These are phyloP conservation scores for Spergularia marina DNA, from an alignment of 148 eudicot genomes.

Conservation along the genomic window DNA sequence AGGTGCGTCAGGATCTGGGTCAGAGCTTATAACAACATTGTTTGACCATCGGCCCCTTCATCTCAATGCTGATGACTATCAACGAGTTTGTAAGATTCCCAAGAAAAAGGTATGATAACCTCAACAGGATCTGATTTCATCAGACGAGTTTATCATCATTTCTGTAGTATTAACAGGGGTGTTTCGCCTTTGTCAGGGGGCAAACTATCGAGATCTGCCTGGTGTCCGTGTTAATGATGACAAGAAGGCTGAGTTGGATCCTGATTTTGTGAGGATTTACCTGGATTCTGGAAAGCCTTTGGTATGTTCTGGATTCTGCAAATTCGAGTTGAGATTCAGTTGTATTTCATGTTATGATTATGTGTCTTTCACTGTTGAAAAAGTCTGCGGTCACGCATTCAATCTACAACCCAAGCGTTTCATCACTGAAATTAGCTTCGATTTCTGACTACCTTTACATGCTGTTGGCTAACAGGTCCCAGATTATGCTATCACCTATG, in stretches of 20 bases:
- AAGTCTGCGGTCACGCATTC: no score
- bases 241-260: conserved; percentile 68
- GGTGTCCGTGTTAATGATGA: conserved; percentile 60
- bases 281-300: conserved; percentile 69
- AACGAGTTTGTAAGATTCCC: conserved; percentile 64
- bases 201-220: conserved; percentile 64
- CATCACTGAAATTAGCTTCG: no score
- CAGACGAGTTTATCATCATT: background rate
- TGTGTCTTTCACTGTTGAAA: no score
- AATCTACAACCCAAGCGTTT: no score
- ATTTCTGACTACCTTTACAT: no score
- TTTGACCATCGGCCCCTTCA: conserved; percentile 66
- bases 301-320: conserved; percentile 34
- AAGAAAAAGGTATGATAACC: conserved; percentile 51
- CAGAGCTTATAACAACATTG: conserved; percentile 21
- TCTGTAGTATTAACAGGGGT: background rate
- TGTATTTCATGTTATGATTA: no score
- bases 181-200: conserved; percentile 48
- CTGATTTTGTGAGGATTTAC: conserved; percentile 39
- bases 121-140: background rate
- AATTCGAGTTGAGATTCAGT: no score
- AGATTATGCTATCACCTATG: conserved; percentile 71
- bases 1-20: conserved; percentile 39
- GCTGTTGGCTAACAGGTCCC: conserved; percentile 48
- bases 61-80: conserved; percentile 60